Evolutionary conservation across 2,329 filamentous ascomycete genomes (phyloP).

Genomic region (Pseudodiploospora longispora): DNA sequence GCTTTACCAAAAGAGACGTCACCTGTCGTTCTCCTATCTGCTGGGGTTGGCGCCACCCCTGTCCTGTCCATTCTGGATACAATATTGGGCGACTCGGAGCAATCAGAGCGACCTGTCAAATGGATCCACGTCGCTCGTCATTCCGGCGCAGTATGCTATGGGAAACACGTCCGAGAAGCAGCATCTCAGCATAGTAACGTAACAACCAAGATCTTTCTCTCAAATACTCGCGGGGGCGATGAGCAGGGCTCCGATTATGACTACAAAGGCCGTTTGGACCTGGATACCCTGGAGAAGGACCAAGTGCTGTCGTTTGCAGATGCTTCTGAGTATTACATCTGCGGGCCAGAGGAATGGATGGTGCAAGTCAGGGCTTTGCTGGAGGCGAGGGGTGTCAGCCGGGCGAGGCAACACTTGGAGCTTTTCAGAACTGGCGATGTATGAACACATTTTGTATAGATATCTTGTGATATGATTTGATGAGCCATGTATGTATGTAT

Average conservation of each 20-base stretch:
- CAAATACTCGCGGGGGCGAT: constrained; percentile 35
- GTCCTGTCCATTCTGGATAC: constrained; percentile 57
- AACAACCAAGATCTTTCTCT: constrained; percentile 47
- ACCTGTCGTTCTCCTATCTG: constrained; percentile 58
- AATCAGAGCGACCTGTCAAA: constrained; percentile 38
- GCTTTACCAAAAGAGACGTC: constrained; percentile 19
- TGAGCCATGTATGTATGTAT: no score
- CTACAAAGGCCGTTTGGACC: constrained; percentile 47
- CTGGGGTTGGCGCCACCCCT: constrained; percentile 61
- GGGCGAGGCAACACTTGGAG: constrained; percentile 57
- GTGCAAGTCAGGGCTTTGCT: constrained; percentile 45
- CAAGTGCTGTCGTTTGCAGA: constrained; percentile 48
- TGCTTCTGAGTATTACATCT: constrained; percentile 56
- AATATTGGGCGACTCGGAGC: constrained; percentile 24
- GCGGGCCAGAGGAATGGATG: constrained; percentile 67
- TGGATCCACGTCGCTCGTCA: constrained; percentile 56
- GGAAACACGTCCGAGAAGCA: constrained; percentile 39
- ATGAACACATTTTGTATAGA: background rate
- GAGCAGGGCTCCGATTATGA: constrained; percentile 49
- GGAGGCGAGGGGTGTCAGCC: constrained; percentile 44
- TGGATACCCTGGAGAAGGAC: constrained; percentile 46
- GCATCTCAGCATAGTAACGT: constrained; percentile 27
- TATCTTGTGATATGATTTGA: no score
- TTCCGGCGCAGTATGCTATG: constrained; percentile 47
- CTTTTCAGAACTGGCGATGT: constrained; percentile 52